A percentile compares a stretch with the other conserved stretches of the same genome.
These are phyloP conservation scores for Sindora glabra DNA, from an alignment of 306 rosid species.

Conservation along the genomic window DNA sequence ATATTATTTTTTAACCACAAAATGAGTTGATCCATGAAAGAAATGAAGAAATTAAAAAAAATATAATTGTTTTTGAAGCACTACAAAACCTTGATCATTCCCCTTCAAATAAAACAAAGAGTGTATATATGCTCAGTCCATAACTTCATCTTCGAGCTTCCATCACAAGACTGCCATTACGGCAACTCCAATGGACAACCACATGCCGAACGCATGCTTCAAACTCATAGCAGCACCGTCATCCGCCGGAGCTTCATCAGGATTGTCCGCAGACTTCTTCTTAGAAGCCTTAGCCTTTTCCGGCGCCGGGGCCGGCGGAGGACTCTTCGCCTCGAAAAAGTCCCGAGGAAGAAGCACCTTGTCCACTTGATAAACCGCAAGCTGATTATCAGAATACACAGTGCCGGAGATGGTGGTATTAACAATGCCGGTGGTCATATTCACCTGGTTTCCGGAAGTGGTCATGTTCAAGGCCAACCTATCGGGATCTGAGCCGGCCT, in stretches of 20 bases:
- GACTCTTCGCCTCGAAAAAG: slow-evolving; percentile 43
- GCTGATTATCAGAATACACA: slow-evolving; percentile 51
- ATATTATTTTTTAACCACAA: slow-evolving; percentile 6
- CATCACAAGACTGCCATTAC: neutral
- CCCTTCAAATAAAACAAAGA: neutral
- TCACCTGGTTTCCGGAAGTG: slow-evolving; percentile 53
- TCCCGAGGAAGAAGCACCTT: slow-evolving; percentile 55
- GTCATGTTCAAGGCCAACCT: slow-evolving; percentile 54
- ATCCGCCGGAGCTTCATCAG: slow-evolving; percentile 9
- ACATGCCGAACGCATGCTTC: slow-evolving; percentile 5
- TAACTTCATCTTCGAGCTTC: slow-evolving; percentile 6
- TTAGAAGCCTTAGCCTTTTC: slow-evolving; percentile 22
- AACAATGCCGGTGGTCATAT: slow-evolving; percentile 52
- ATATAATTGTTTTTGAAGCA: slow-evolving; percentile 6
- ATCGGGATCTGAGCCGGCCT: slow-evolving; percentile 49
- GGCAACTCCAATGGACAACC: slow-evolving; percentile 11
- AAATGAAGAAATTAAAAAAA: neutral
- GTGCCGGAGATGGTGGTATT: slow-evolving; percentile 56
- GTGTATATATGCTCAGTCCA: neutral
- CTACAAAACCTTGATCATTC: slow-evolving; percentile 19
- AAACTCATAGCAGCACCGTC: slow-evolving; percentile 8
- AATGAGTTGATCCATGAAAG: neutral
- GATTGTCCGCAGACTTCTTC: slow-evolving; percentile 33
- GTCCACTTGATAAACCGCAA: slow-evolving; percentile 60
- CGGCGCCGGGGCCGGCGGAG: slow-evolving; percentile 48